These are phyloP conservation scores for Apophysomyces elegans DNA, from an alignment of 371 early-diverging fungal species.

Conservation along the genomic window DNA sequence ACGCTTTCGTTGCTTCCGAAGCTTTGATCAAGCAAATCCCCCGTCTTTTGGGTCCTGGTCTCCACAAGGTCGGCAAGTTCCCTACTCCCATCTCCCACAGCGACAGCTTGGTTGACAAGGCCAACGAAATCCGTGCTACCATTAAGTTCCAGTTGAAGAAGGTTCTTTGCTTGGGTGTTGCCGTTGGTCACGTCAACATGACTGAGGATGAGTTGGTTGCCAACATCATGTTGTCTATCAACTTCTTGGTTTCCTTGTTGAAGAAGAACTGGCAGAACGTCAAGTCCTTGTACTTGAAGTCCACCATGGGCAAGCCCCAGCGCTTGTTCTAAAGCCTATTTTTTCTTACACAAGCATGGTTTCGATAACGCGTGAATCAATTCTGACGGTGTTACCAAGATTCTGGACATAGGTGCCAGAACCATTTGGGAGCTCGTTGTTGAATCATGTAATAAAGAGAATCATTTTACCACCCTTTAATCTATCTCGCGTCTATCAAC, in stretches of 20 bases:
- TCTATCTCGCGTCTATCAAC: too few relatives aligned
- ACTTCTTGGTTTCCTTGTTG: conserved; percentile 96
- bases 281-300: conserved; percentile 98
- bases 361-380: conserved; percentile 17
- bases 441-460: neutral
- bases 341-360: neutral
- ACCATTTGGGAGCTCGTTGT: conserved; percentile 19
- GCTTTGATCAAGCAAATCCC: conserved; percentile 99
- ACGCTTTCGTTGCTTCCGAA: conserved; percentile 98
- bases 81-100: conserved; percentile 96
- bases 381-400: conserved; percentile 21
- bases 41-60: conserved; percentile 97
- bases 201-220: conserved; percentile 93
- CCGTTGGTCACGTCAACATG: conserved; percentile 98
- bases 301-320: conserved; percentile 95
- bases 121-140: conserved; percentile 95
- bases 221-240: conserved; percentile 98
- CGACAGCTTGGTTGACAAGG: conserved; percentile 91
- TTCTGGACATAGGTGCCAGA: conserved; percentile 22
- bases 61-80: conserved; percentile 98
- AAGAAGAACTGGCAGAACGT: conserved; percentile 99
- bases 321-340: conserved; percentile 70
- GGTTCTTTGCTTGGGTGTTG: conserved; percentile 97
- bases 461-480: neutral
- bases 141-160: conserved; percentile 99